Conservation (phyloP, 768 basidiomycete genomes). For the Podaxis mareebaensis region DNA sequence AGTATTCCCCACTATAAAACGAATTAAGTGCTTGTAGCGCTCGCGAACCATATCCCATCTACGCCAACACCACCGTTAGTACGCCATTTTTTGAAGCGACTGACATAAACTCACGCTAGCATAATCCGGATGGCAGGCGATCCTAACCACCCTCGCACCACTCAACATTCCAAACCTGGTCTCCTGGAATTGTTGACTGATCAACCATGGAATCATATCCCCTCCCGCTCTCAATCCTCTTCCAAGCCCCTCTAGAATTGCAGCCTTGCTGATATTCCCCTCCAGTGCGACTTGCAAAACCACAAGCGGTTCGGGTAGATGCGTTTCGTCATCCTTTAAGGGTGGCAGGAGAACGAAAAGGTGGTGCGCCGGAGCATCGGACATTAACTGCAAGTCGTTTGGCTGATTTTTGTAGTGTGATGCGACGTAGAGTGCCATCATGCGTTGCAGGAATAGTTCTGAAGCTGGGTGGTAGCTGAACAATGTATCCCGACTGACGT, state of each 20-base stretch:
- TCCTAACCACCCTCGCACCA: constrained; percentile 87
- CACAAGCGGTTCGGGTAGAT: constrained; percentile 91
- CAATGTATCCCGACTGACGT: constrained; percentile 92
- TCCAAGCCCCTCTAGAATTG: constrained; percentile 82
- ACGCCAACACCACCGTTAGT: constrained; percentile 9
- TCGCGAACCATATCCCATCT: constrained; percentile 98
- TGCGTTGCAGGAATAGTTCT: constrained; percentile 96
- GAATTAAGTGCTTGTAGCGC: constrained; percentile 84
- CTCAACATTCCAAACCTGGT: constrained; percentile 89
- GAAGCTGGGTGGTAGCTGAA: constrained; percentile 97
- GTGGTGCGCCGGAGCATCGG: constrained; percentile 95
- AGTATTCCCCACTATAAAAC: constrained; percentile 92
- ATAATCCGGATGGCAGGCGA: constrained; percentile 96
- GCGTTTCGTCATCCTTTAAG: constrained; percentile 84
- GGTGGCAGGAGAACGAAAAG: constrained; percentile 95
- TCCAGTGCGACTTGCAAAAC: constrained; percentile 96
- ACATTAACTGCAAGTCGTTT: constrained; percentile 96
- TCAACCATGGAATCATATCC: constrained; percentile 97
- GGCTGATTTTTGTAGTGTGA: constrained; percentile 99
- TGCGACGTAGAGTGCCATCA: constrained; percentile 98
- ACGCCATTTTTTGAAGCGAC: not conserved
- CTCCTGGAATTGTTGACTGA: constrained; percentile 96
- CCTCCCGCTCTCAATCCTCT: constrained; percentile 87
- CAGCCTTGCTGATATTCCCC: constrained; percentile 84
- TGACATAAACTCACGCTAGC: constrained; percentile 62